Percentiles rank a stretch among this genome's conserved stretches.
Evolutionary conservation across 2,329 filamentous ascomycete genomes (phyloP).

Genomic region (Neospermospora avenae): DNA sequence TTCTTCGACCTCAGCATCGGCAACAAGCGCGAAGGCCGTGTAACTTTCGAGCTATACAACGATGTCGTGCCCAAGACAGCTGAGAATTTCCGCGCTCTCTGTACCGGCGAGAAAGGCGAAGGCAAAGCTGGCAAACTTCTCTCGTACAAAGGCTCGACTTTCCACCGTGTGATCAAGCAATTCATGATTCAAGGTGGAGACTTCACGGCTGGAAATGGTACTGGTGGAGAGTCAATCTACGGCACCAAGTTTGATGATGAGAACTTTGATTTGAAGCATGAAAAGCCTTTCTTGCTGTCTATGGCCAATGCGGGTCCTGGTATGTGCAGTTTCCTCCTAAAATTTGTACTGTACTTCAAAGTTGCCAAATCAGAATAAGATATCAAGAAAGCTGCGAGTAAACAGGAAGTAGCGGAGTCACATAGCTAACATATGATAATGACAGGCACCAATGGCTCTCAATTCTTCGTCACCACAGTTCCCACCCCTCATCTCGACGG

Average conservation of each 20-base stretch:
- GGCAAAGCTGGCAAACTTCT: slow-evolving; percentile 81
- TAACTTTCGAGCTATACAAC: slow-evolving; percentile 80
- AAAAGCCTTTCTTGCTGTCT: slow-evolving; percentile 86
- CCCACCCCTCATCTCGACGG: slow-evolving; percentile 90
- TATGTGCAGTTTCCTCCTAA: slow-evolving; percentile 40
- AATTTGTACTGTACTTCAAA: neutral
- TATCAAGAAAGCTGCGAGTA: neutral
- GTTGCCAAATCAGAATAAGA: neutral
- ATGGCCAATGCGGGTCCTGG: slow-evolving; percentile 97
- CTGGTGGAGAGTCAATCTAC: slow-evolving; percentile 95
- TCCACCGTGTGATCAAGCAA: slow-evolving; percentile 96
- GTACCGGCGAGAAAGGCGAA: slow-evolving; percentile 88
- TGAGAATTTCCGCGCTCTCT: slow-evolving; percentile 93
- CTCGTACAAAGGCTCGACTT: slow-evolving; percentile 87
- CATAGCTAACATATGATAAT: neutral
- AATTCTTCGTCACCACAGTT: slow-evolving; percentile 97
- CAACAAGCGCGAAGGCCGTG: slow-evolving; percentile 66
- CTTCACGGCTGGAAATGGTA: slow-evolving; percentile 92
- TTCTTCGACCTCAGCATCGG: slow-evolving; percentile 93
- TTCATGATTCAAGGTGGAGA: slow-evolving; percentile 99
- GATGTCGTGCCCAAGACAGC: slow-evolving; percentile 87
- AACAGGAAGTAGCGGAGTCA: neutral
- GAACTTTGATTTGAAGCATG: slow-evolving; percentile 90
- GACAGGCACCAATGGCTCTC: slow-evolving; percentile 88
- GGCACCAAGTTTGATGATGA: slow-evolving; percentile 97